These are phyloP conservation scores for Clonostachys rosea DNA, from an alignment of 2,329 filamentous ascomycete species.

Conservation along the genomic window DNA sequence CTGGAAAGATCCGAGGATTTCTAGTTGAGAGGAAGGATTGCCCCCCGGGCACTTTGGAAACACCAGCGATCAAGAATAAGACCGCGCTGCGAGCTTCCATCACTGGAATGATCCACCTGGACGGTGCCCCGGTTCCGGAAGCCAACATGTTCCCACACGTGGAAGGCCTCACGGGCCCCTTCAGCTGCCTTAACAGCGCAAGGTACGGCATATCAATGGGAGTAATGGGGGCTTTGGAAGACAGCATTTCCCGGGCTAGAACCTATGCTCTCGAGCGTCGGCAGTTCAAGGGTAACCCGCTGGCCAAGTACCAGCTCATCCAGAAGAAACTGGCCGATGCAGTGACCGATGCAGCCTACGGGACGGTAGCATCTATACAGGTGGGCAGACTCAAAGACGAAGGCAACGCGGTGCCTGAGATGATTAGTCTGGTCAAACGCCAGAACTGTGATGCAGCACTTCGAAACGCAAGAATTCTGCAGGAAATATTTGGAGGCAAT, in stretches of 20 bases:
- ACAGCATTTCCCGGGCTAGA: conserved; percentile 76
- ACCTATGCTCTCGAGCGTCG: conserved; percentile 88
- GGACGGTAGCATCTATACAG: conserved; percentile 84
- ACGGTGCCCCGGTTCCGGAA: conserved; percentile 80
- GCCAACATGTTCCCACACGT: conserved; percentile 93
- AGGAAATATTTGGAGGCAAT: conserved; percentile 97
- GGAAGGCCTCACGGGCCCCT: conserved; percentile 83
- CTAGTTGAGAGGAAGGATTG: conserved; percentile 81
- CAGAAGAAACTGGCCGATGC: conserved; percentile 98
- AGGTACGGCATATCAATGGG: conserved; percentile 92
- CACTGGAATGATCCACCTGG: conserved; percentile 97
- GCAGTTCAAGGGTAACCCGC: conserved; percentile 93
- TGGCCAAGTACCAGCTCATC: conserved; percentile 93
- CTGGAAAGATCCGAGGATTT: conserved; percentile 92
- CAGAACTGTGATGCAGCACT: conserved; percentile 95
- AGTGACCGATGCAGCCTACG: conserved; percentile 83
- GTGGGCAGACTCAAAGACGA: conserved; percentile 91
- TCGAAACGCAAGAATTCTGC: conserved; percentile 71
- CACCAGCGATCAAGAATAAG: conserved; percentile 91
- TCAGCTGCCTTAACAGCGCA: conserved; percentile 90
- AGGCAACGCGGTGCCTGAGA: conserved; percentile 83
- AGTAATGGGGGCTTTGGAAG: conserved; percentile 89
- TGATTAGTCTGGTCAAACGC: conserved; percentile 95
- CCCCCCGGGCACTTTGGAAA: conserved; percentile 84
- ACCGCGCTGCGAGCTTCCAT: conserved; percentile 89